Conservation (phyloP, 768 basidiomycete genomes). For the Glaciozyma martinii region DNA sequence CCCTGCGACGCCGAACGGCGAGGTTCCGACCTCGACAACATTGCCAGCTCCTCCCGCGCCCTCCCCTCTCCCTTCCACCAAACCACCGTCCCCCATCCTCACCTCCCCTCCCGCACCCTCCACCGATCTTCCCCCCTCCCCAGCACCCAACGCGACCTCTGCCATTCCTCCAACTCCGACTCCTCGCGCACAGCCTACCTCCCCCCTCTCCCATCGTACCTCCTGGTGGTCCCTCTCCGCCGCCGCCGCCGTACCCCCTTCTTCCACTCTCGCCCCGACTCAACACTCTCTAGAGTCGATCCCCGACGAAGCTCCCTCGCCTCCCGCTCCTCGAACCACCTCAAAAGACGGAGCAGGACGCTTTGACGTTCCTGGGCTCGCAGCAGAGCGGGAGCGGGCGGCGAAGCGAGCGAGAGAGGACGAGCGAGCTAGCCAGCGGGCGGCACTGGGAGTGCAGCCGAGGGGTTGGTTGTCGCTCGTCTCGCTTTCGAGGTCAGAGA, state of each 20-base stretch:
- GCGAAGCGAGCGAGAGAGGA: not conserved
- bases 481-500: not conserved
- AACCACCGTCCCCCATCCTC: not conserved
- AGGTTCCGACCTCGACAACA: not conserved
- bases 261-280: not conserved
- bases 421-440: not conserved
- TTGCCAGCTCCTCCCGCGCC: not conserved
- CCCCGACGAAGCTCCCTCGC: not conserved
- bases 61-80: not conserved
- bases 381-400: not conserved
- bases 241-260: too few relatives aligned
- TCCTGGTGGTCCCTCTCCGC: too few relatives aligned
- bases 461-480: not conserved
- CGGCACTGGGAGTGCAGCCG: not conserved
- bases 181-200: too few relatives aligned
- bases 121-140: not conserved
- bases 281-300: not conserved
- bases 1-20: not conserved
- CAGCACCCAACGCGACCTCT: not conserved
- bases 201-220: too few relatives aligned
- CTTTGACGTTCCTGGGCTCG: not conserved
- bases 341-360: not conserved
- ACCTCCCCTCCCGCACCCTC: too few relatives aligned
- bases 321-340: not conserved
- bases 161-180: not conserved